Evolutionary conservation across 139 green algal genomes (phyloP).

Genomic region (Picochlorum sp.): DNA sequence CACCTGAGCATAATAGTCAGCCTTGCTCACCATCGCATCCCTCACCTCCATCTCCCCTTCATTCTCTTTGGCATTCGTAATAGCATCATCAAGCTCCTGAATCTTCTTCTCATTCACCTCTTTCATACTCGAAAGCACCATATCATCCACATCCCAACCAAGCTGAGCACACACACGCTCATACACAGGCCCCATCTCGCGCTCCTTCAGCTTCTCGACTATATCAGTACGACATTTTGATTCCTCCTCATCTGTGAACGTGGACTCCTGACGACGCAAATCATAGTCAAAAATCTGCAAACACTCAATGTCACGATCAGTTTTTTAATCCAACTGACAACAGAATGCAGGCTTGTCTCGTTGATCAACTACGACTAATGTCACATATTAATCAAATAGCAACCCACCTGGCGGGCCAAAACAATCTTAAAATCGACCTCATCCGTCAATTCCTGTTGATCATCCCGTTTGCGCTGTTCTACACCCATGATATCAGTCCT

Average conservation of each 20-base stretch:
- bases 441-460: no score
- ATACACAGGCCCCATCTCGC: slow-evolving; percentile 66
- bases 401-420: no score
- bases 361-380: no score
- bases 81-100: slow-evolving; percentile 56
- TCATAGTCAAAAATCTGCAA: slow-evolving; percentile 54
- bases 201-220: slow-evolving; percentile 30
- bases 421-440: no score
- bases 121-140: slow-evolving; percentile 47
- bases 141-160: slow-evolving; percentile 45
- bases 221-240: slow-evolving; percentile 35
- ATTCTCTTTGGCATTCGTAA: slow-evolving; percentile 86
- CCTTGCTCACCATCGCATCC: slow-evolving; percentile 81
- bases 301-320: no score
- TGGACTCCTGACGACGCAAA: slow-evolving; percentile 16
- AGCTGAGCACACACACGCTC: slow-evolving; percentile 59
- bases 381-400: no score
- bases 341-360: no score
- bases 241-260: background rate
- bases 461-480: no score
- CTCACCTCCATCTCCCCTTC: slow-evolving; percentile 90
- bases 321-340: no score
- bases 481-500: no score
- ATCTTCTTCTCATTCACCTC: slow-evolving; percentile 44
- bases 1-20: slow-evolving; percentile 71